Evolutionary conservation across 2,329 filamentous ascomycete genomes (phyloP), one percentile per base, ranked within the genome.

Genomic region (Diaporthe capsici): DNA sequence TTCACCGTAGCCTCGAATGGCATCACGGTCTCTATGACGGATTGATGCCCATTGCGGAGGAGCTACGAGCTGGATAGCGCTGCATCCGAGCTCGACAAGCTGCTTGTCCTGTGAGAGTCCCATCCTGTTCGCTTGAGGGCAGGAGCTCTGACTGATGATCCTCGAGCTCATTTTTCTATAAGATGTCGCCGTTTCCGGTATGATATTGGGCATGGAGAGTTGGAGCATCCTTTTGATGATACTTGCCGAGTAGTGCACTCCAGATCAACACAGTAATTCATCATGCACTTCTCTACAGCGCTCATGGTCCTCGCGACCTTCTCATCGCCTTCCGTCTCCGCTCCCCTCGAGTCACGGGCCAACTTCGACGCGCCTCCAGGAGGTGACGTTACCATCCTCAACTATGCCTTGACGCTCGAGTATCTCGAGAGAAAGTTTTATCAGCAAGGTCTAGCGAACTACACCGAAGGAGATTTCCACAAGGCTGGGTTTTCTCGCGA

Each of bases 401-500:
- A 87, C 82, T 88, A 87, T 71, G 87, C 87, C 28, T 81, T 88
- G 31, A 85, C 86, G 2, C 86, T 90, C 7, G 89, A 91, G 82
- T 86, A 89, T 73, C 87, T 91, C 42, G 92, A 94, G 83, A 85
- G 90, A 76, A 86, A 86, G 73, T 94, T 94, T 84, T 94, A 94
- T 84, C 84, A 85, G 51, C 81, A 92, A 67, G 92, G 88, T 51
- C 85, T 94, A 6, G 81, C 84, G 75, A 91, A 90, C 79, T 93
- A 89, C 85, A 87, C 86, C 42, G 51, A 73, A 25, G 13, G 20
- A 0, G 65, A 67, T 31, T 77, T 78, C 71, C 1, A 3, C 5
- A 37, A 47, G 13, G 73, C 74, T 31, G 74, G 75, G 4, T 78
- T 67, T 44, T 22, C 42, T 1, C 79, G 84, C 0, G 83, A 84